Percentiles rank a stretch among this genome's conserved stretches.
phyloP scores from a whole-genome alignment of 352 stramenopile species.

The Phytophthora citrophthora region DNA sequence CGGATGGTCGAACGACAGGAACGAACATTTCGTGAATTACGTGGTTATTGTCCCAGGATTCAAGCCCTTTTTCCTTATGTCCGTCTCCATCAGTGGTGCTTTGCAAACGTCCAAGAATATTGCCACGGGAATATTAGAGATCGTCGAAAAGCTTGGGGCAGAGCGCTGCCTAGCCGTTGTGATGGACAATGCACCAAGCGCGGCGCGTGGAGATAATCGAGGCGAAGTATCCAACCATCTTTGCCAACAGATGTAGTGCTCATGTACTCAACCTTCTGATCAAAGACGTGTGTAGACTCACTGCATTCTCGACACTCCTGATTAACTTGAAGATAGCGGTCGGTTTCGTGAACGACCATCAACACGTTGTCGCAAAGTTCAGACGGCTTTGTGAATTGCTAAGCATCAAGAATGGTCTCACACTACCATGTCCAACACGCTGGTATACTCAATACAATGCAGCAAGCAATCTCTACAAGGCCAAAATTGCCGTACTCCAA shows the following conservation, averaged over 20 bases:
- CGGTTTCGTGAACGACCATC: background rate
- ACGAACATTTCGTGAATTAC: background rate
- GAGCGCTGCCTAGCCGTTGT: background rate
- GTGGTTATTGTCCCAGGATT: background rate
- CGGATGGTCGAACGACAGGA: background rate
- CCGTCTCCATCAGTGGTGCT: background rate
- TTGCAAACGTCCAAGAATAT: background rate
- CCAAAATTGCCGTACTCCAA: background rate
- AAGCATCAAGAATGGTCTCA: background rate
- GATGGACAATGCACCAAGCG: background rate
- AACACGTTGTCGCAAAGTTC: background rate
- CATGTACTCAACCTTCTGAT: conserved; percentile 2
- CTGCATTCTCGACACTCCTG: background rate
- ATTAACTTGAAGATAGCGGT: background rate
- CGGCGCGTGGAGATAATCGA: background rate
- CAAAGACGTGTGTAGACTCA: conserved; percentile 1
- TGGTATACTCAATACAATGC: conserved; percentile 4
- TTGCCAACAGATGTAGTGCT: background rate
- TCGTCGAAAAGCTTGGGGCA: background rate
- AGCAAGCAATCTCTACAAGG: background rate
- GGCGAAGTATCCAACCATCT: background rate
- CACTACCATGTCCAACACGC: background rate
- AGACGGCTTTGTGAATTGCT: background rate
- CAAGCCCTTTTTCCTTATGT: background rate
- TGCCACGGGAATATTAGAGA: background rate